Percentiles rank a stretch among this genome's conserved stretches.
Evolutionary conservation across 345 rosid species (phyloP).

Genomic region (Arabis hirsuta): DNA sequence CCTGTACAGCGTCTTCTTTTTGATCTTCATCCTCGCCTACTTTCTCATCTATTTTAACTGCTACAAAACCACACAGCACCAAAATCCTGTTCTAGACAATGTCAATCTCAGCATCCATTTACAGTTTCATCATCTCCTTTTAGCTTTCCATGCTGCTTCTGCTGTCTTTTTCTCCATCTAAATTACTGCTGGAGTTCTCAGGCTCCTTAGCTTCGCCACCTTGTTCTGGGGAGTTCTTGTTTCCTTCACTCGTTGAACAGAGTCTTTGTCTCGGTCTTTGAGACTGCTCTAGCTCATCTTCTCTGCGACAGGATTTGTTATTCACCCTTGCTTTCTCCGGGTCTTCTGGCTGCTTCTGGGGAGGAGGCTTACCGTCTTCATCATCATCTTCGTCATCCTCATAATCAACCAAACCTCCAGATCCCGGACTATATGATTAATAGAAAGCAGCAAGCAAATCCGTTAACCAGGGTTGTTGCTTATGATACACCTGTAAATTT

Average conservation of each 20-base stretch:
- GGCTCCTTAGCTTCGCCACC: constrained; percentile 47
- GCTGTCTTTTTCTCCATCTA: constrained; percentile 47
- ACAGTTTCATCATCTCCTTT: constrained; percentile 10
- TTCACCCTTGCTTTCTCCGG: constrained; percentile 59
- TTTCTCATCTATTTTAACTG: constrained; percentile 1
- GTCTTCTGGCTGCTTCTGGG: not conserved
- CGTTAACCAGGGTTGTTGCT: constrained; percentile 17
- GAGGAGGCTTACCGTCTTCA: constrained; percentile 43
- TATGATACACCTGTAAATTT: constrained; percentile 15
- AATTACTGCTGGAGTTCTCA: constrained; percentile 39
- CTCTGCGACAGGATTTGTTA: constrained; percentile 55
- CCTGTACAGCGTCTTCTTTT: constrained; percentile 8
- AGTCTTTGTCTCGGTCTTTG: constrained; percentile 55
- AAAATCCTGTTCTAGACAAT: constrained; percentile 4
- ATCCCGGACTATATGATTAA: constrained; percentile 48
- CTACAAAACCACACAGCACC: constrained; percentile 13
- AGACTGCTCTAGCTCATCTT: constrained; percentile 53
- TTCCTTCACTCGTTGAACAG: constrained; percentile 57
- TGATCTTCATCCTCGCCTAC: constrained; percentile 15
- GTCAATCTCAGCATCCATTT: constrained; percentile 12
- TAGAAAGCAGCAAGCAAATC: constrained; percentile 15
- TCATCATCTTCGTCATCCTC: constrained; percentile 90
- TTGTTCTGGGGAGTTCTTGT: constrained; percentile 45
- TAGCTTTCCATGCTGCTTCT: not conserved
- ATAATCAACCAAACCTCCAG: constrained; percentile 80